phyloP scores from a whole-genome alignment of 1,284 basidiomycete genomes.

The Ganoderma lingzhi region DNA sequence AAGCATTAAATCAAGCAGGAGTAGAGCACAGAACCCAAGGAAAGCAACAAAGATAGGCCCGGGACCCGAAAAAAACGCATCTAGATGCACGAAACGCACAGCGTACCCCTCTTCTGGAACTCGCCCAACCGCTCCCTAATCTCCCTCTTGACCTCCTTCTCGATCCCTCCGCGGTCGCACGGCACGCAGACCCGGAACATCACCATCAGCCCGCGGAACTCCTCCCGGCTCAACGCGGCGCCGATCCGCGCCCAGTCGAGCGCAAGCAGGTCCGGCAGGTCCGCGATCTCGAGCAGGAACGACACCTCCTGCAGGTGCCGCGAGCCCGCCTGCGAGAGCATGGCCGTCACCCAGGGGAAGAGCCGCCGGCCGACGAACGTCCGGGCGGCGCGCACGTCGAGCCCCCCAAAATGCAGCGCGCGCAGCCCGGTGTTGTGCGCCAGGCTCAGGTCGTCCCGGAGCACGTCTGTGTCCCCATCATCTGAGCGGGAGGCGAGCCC shows the following conservation, averaged over 20 bases:
- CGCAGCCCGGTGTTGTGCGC: constrained; percentile 42
- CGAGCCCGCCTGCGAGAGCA: constrained; percentile 38
- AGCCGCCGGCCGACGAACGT: constrained; percentile 37
- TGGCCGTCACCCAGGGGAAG: constrained; percentile 39
- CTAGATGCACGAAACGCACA: constrained; percentile 40
- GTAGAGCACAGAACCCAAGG: not conserved
- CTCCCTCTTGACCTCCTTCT: constrained; percentile 33
- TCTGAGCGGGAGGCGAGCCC: constrained; percentile 22
- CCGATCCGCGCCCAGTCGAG: constrained; percentile 44
- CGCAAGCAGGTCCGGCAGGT: constrained; percentile 34
- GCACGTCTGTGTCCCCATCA: constrained; percentile 14
- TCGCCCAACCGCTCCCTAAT: constrained; percentile 34
- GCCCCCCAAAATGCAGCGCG: constrained; percentile 41
- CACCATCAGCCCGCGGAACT: constrained; percentile 39
- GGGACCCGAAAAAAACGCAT: not conserved
- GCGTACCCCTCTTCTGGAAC: constrained; percentile 36
- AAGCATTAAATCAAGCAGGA: too few relatives aligned
- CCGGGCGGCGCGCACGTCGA: constrained; percentile 38
- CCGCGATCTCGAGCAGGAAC: constrained; percentile 41
- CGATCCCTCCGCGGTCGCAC: constrained; percentile 31
- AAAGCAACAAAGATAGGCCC: constrained; percentile 4
- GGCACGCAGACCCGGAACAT: constrained; percentile 36
- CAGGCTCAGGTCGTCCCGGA: constrained; percentile 40
- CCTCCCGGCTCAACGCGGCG: constrained; percentile 35
- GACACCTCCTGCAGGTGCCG: constrained; percentile 35